These are phyloP conservation scores for Podospora sp. DNA, from an alignment of 495 filamentous ascomycete species.

Conservation along the genomic window DNA sequence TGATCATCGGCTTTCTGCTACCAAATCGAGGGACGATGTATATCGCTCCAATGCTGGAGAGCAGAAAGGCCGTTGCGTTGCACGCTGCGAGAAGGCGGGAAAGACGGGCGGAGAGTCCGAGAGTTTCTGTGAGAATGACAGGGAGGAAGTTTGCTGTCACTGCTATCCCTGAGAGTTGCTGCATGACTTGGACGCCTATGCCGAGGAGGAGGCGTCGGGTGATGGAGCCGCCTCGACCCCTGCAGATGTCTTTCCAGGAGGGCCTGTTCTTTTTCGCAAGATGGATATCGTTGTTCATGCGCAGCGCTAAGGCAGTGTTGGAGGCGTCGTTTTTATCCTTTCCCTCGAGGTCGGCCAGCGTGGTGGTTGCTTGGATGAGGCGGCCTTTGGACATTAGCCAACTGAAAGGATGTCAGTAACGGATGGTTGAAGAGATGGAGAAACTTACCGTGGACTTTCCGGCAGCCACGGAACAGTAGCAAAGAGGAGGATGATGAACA, in stretches of 20 bases:
- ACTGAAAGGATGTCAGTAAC: slow-evolving; percentile 7
- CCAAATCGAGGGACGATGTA: slow-evolving; percentile 55
- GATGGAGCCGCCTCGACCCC: slow-evolving; percentile 26
- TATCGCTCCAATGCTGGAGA: slow-evolving; percentile 52
- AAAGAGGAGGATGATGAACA: slow-evolving; percentile 44
- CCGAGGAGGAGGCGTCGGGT: slow-evolving; percentile 31
- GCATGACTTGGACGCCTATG: slow-evolving; percentile 38
- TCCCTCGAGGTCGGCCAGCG: slow-evolving; percentile 33
- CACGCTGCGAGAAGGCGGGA: slow-evolving; percentile 31
- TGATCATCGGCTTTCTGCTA: slow-evolving; percentile 60
- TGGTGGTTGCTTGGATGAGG: slow-evolving; percentile 32
- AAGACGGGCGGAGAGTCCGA: slow-evolving; percentile 32
- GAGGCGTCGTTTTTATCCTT: slow-evolving; percentile 21
- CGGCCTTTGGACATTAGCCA: slow-evolving; percentile 39
- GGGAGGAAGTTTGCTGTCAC: slow-evolving; percentile 42
- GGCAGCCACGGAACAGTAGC: slow-evolving; percentile 38
- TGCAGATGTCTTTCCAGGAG: slow-evolving; percentile 16
- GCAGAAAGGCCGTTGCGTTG: slow-evolving; percentile 31
- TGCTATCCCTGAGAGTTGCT: slow-evolving; percentile 29
- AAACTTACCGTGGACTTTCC: slow-evolving; percentile 31
- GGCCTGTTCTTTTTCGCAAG: background rate
- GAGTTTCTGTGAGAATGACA: slow-evolving; percentile 43
- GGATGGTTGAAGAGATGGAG: background rate
- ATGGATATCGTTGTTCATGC: background rate
- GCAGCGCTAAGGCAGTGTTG: slow-evolving; percentile 26